Base-by-base conservation (phyloP, 306 rosid genomes). In the Prunus mongolica region DNA sequence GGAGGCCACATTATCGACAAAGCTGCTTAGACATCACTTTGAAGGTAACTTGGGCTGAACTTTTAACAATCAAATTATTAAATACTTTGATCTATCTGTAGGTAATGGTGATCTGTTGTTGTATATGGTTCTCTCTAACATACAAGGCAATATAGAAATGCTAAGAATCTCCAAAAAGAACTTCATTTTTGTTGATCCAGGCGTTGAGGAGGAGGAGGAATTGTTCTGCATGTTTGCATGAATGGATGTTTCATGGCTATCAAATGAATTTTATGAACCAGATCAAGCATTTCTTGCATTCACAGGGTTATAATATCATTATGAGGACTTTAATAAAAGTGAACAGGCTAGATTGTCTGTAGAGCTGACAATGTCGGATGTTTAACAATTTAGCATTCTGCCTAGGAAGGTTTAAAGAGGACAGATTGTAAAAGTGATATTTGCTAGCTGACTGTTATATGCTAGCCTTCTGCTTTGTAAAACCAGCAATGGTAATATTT, bases 1-100 rank as follows among this genome's bases (percentile, higher is more conserved):
- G 96, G 45, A 96, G 97, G 63, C 97, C 97, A 61, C 89, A 74
- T 75, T 89, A 90, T 83, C 96, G 99, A 72, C 92, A 88, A 72
- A 86, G 87, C 65, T 90, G 93, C 87, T 86, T 95, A 84, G 91
- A 79, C 76, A 89, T 95, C 78, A 96, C 92, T 67, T 84, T 95
- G 73, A 90, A 91, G 96, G 99, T 95, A 84, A 78, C 72, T 46
- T 76, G 57, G 55, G 67, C 44, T 57, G 70, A 62, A 62, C 41
- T 76, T 64, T 30, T 50, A 55, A 13, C 70, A 76, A 46, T 34
- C 20, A 18, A 25, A 25, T 20, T 22, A 13, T 20, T 16, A 22
- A 28, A 25, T 10, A 27, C 6, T 27, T 14, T 8, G 3, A 62
- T 72, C 57, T 41, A 12, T 10, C 34, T 2, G 11, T 28, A 2